These are phyloP conservation scores for Pythium periplocum DNA, from an alignment of 352 stramenopile species.

Conservation along the genomic window DNA sequence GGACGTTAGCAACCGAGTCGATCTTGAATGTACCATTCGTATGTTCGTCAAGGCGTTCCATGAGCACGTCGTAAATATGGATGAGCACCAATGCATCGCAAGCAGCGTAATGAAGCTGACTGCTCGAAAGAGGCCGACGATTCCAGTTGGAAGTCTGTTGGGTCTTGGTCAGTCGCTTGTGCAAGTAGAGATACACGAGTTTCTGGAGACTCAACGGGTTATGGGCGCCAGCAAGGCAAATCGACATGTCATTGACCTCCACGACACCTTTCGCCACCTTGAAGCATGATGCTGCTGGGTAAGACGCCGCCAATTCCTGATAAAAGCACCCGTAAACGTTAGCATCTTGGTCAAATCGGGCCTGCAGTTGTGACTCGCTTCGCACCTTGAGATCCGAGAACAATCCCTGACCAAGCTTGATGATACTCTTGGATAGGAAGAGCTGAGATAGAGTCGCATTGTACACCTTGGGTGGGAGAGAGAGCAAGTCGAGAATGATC, in stretches of 20 bases:
- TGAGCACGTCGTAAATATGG: slow-evolving; percentile 58
- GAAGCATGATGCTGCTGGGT: slow-evolving; percentile 68
- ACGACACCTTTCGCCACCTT: slow-evolving; percentile 55
- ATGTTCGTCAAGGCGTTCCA: slow-evolving; percentile 25
- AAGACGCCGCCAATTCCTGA: slow-evolving; percentile 47
- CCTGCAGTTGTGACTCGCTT: background rate
- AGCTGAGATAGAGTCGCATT: slow-evolving; percentile 47
- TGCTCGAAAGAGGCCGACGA: slow-evolving; percentile 40
- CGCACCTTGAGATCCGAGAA: slow-evolving; percentile 52
- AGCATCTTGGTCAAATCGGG: too few species aligned
- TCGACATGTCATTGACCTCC: slow-evolving; percentile 74
- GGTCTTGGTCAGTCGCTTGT: slow-evolving; percentile 63
- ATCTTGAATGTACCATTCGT: slow-evolving; percentile 30
- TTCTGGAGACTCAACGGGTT: slow-evolving; percentile 71
- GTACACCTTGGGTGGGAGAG: slow-evolving; percentile 49
- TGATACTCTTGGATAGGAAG: slow-evolving; percentile 55
- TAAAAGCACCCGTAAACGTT: too few species aligned
- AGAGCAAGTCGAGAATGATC: slow-evolving; percentile 69
- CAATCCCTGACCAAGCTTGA: slow-evolving; percentile 71
- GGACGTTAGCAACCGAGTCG: slow-evolving; percentile 45
- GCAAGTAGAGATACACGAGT: slow-evolving; percentile 66
- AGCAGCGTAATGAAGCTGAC: slow-evolving; percentile 67
- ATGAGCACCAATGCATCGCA: slow-evolving; percentile 69
- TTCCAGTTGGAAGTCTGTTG: slow-evolving; percentile 82
- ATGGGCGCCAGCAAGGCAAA: slow-evolving; percentile 39